These are phyloP conservation scores for Combretum micranthum DNA, from an alignment of 345 rosid species.

Conservation along the genomic window DNA sequence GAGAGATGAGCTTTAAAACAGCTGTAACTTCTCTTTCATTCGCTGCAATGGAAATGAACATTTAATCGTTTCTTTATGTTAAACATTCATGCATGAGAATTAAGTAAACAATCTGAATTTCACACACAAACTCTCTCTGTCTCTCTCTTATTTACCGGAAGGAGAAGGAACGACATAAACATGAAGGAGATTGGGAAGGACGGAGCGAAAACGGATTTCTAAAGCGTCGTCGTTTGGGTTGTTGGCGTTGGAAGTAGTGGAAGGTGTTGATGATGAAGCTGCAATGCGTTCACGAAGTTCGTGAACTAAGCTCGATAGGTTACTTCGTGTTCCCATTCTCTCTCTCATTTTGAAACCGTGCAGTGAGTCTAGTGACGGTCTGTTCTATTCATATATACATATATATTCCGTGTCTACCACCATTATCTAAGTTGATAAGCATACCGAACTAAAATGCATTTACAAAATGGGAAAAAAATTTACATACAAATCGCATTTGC, in stretches of 20 bases:
- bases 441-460: too few species aligned
- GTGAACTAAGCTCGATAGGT: slow-evolving; percentile 66
- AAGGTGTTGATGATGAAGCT: slow-evolving; percentile 54
- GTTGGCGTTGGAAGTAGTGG: slow-evolving; percentile 19
- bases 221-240: slow-evolving; percentile 50
- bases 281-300: slow-evolving; percentile 83
- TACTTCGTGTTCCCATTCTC: slow-evolving; percentile 22
- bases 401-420: too few species aligned
- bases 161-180: slow-evolving; percentile 73
- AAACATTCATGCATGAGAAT: neutral
- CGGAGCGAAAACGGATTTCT: slow-evolving; percentile 59
- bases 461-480: too few species aligned
- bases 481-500: too few species aligned
- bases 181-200: slow-evolving; percentile 69
- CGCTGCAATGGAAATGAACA: slow-evolving; percentile 27
- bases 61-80: neutral
- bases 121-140: neutral
- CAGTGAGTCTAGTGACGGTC: too few species aligned
- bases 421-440: too few species aligned
- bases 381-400: too few species aligned
- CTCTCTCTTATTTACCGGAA: slow-evolving; percentile 43
- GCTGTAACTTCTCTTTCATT: slow-evolving; percentile 78
- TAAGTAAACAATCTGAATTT: neutral
- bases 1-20: slow-evolving; percentile 73
- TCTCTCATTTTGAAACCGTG: too few species aligned